Percentiles rank a stretch among this genome's conserved stretches.
Conservation (phyloP, 306 rosid genomes). For the Fragaria vesca region DNA sequence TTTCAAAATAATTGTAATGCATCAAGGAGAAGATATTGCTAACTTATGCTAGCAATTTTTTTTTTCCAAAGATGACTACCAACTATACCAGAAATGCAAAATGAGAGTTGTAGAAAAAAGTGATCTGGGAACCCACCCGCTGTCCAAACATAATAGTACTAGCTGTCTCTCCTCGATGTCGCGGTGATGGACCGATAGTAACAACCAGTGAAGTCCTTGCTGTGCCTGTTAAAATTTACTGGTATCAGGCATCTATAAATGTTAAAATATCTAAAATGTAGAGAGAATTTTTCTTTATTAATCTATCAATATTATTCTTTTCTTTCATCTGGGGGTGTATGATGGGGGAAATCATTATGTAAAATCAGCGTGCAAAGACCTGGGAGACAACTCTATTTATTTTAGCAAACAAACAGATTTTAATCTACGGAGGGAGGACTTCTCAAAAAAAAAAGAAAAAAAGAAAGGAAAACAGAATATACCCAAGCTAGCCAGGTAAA, state of each 20-base stretch:
- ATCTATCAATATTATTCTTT: background rate
- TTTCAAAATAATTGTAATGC: constrained; percentile 9
- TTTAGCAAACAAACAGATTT: background rate
- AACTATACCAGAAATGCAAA: constrained; percentile 11
- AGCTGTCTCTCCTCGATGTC: constrained; percentile 96
- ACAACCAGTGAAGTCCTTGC: constrained; percentile 94
- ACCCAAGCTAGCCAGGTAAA: constrained; percentile 2
- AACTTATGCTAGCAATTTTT: background rate
- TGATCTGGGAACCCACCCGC: constrained; percentile 60
- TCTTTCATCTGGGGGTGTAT: no score
- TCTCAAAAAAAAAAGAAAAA: no score
- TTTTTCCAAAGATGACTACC: background rate
- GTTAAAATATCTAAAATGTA: constrained; percentile 7
- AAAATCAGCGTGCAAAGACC: background rate
- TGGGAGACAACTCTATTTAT: background rate
- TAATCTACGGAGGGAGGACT: no score
- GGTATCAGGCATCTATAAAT: constrained; percentile 26
- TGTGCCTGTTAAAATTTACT: constrained; percentile 61
- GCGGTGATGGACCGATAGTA: constrained; percentile 96
- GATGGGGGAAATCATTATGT: no score
- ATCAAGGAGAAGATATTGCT: constrained; percentile 8
- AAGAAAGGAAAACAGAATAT: background rate
- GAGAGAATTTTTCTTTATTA: background rate
- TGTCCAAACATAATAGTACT: constrained; percentile 99
- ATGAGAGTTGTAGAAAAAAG: constrained; percentile 15